Evolutionary conservation across 495 filamentous ascomycete species (phyloP).

Genomic region (Penicillium ucsense): DNA sequence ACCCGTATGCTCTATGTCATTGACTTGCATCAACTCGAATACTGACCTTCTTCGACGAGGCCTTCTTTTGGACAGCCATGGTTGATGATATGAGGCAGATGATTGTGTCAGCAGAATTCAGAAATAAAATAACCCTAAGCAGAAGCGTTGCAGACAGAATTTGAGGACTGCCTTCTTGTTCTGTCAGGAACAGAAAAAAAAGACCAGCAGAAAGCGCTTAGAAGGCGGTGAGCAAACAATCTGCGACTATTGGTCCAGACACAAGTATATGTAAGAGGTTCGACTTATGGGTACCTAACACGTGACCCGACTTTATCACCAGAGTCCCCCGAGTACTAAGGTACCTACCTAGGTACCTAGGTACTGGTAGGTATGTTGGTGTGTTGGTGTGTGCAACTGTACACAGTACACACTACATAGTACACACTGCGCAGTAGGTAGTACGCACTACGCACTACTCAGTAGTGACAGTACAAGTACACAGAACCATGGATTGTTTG

Average conservation of each 20-base stretch:
- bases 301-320: not conserved
- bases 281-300: not conserved
- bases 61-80: conserved; percentile 28
- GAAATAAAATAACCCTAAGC: not conserved
- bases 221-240: conserved; percentile 12
- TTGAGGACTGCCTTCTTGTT: conserved; percentile 1
- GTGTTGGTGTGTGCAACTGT: too few species aligned
- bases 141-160: not conserved
- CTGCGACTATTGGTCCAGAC: not conserved
- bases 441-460: too few species aligned
- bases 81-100: not conserved
- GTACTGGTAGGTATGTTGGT: too few species aligned
- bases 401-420: too few species aligned
- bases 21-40: not conserved
- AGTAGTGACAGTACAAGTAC: too few species aligned
- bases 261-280: too few species aligned
- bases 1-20: not conserved
- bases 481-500: too few species aligned
- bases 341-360: too few species aligned
- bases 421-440: too few species aligned
- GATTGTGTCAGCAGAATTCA: not conserved
- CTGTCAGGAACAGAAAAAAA: conserved; percentile 23
- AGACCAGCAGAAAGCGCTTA: conserved; percentile 20
- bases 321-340: not conserved
- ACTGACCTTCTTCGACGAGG: conserved; percentile 31